phyloP scores from a whole-genome alignment of 192 early-diverging fungal genomes.

The Radiomyces spectabilis region DNA sequence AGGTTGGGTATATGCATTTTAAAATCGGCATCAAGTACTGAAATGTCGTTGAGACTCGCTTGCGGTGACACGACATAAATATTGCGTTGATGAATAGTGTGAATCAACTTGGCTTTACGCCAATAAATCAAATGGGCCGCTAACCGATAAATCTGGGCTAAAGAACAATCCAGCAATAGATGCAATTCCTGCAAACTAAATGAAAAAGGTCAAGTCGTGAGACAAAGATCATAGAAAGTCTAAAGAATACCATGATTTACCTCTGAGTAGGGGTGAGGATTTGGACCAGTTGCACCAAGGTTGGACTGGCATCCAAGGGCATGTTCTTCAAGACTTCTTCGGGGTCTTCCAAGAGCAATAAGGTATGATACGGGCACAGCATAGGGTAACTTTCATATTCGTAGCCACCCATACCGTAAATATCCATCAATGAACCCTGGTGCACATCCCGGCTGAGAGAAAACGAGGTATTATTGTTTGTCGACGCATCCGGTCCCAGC shows the following conservation, averaged over 20 bases:
- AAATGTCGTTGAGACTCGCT: conserved; percentile 40
- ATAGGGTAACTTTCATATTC: conserved; percentile 65
- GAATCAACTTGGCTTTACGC: conserved; percentile 85
- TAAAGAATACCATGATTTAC: conserved; percentile 24
- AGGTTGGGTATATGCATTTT: conserved; percentile 44
- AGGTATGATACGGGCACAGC: conserved; percentile 80
- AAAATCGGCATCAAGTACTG: conserved; percentile 36
- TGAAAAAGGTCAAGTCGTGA: too few species aligned
- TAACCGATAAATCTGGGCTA: conserved; percentile 84
- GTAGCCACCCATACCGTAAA: conserved; percentile 35
- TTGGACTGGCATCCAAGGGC: conserved; percentile 74
- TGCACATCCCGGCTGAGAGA: not conserved
- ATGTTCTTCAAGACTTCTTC: conserved; percentile 72
- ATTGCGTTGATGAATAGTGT: conserved; percentile 67
- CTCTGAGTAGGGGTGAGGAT: conserved; percentile 77
- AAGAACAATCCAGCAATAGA: conserved; percentile 81
- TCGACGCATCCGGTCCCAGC: not conserved
- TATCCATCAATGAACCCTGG: conserved; percentile 17
- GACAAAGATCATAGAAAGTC: conserved; percentile 1
- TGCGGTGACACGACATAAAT: conserved; percentile 73
- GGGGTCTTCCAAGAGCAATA: conserved; percentile 78
- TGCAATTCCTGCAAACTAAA: conserved; percentile 73
- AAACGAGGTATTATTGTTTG: not conserved
- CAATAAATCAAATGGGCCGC: conserved; percentile 92
- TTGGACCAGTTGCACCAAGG: conserved; percentile 85